phyloP scores from a whole-genome alignment of 352 stramenopile species.

The Globisporangium spiculum region DNA sequence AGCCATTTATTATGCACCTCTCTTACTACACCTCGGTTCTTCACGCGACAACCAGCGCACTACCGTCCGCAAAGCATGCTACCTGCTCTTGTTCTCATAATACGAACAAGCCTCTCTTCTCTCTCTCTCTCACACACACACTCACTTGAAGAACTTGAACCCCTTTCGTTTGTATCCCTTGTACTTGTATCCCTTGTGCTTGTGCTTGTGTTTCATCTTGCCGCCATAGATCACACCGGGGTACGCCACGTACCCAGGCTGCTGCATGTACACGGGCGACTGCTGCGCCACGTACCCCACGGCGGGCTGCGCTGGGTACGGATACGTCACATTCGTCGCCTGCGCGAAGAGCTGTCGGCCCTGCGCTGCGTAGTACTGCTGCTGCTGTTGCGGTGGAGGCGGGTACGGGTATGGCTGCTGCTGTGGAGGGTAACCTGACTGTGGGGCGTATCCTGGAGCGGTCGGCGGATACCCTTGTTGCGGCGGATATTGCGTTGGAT shows the following conservation, averaged over 20 bases:
- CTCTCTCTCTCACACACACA: constrained; percentile 15
- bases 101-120: background rate
- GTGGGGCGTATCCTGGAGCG: constrained; percentile 8
- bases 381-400: constrained; percentile 28
- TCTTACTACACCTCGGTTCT: background rate
- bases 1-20: background rate
- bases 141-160: constrained; percentile 60
- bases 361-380: constrained; percentile 68
- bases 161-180: constrained; percentile 56
- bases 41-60: background rate
- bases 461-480: constrained; percentile 27
- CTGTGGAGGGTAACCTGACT: constrained; percentile 34
- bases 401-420: constrained; percentile 37
- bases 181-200: constrained; percentile 52
- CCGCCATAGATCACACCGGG: constrained; percentile 56
- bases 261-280: constrained; percentile 22
- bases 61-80: background rate
- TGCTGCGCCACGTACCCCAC: constrained; percentile 32
- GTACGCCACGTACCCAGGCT: constrained; percentile 59
- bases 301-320: constrained; percentile 19
- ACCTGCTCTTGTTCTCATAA: background rate
- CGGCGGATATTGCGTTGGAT: constrained; percentile 21
- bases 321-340: constrained; percentile 36
- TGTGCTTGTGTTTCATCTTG: constrained; percentile 53
- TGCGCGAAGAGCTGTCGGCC: constrained; percentile 69